A percentile compares a stretch with the other conserved stretches of the same genome.
Conservation (phyloP, 192 early-diverging fungal species). For the Backusella mclennaniae region DNA sequence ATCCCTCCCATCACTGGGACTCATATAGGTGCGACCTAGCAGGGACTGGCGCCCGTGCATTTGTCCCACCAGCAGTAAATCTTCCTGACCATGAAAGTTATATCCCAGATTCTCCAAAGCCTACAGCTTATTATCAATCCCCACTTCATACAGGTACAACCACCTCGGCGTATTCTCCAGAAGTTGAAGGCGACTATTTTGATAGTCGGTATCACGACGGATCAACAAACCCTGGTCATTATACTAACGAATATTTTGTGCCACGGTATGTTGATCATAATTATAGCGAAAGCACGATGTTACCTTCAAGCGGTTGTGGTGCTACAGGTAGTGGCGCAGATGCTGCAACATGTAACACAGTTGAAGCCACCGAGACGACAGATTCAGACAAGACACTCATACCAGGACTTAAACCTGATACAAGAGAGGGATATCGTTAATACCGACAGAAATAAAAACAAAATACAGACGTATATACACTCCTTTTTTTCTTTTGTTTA, state of each 20-base stretch:
- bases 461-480: background rate
- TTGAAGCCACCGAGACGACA: background rate
- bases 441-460: background rate
- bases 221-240: background rate
- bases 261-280: background rate
- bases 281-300: background rate
- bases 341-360: background rate
- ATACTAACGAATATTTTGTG: background rate
- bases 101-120: background rate
- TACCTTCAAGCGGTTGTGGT: background rate
- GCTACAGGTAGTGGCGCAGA: background rate
- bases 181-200: background rate
- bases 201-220: background rate
- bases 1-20: background rate
- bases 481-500: background rate
- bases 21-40: background rate
- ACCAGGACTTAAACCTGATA: background rate
- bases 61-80: background rate
- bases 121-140: conserved; percentile 1
- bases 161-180: background rate
- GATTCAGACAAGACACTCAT: background rate
- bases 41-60: background rate
- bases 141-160: background rate
- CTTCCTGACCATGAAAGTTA: background rate
- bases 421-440: background rate